These are phyloP conservation scores for Stemphylium vesicarium DNA, from an alignment of 2,329 filamentous ascomycete species.

Conservation along the genomic window DNA sequence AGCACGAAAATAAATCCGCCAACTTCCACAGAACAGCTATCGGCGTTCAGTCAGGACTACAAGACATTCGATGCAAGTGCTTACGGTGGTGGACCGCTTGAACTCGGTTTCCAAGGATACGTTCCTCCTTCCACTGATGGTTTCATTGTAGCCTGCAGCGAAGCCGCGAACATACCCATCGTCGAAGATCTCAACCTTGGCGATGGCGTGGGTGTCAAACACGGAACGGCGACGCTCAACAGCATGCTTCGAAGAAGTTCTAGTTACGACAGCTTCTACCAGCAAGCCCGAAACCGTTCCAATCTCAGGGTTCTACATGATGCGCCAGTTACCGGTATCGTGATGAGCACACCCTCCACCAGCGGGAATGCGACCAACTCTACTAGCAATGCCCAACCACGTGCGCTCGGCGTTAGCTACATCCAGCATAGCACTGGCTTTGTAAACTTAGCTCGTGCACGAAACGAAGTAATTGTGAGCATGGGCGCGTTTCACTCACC, in stretches of 20 bases:
- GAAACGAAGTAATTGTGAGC: conserved; percentile 36
- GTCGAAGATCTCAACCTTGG: conserved; percentile 44
- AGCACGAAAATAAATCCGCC: conserved; percentile 41
- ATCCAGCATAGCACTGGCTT: conserved; percentile 33
- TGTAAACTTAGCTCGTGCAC: conserved; percentile 36
- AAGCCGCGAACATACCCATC: conserved; percentile 39
- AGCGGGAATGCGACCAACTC: background rate
- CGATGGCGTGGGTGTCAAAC: conserved; percentile 40
- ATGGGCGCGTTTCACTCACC: conserved; percentile 46
- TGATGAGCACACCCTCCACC: conserved; percentile 17
- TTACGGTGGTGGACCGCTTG: conserved; percentile 35
- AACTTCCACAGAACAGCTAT: conserved; percentile 22
- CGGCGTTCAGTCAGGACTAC: conserved; percentile 35
- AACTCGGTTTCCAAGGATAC: conserved; percentile 40
- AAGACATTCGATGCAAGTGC: conserved; percentile 38
- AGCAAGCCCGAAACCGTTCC: conserved; percentile 33
- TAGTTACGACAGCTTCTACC: conserved; percentile 42
- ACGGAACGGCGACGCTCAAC: conserved; percentile 37
- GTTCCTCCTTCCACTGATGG: conserved; percentile 36
- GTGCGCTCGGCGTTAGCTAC: conserved; percentile 37
- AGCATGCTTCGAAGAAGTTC: conserved; percentile 28
- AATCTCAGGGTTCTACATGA: conserved; percentile 39
- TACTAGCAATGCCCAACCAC: conserved; percentile 2
- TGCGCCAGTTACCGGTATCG: conserved; percentile 36
- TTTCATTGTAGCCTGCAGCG: conserved; percentile 37